These are phyloP conservation scores for Mentha longifolia DNA, from an alignment of 257 asterid genomes.

Conservation along the genomic window DNA sequence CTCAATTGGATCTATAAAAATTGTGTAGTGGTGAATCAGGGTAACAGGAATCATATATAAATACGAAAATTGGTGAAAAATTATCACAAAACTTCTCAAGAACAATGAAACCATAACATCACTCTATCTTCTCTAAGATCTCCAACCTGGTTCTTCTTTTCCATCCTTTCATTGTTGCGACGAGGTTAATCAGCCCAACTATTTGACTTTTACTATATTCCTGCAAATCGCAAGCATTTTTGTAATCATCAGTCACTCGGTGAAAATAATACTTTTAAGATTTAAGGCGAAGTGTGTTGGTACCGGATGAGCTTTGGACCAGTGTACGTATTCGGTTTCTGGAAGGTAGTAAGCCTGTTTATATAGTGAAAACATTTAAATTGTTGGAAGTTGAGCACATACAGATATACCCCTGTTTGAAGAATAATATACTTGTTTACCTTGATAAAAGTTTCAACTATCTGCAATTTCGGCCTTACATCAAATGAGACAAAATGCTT, in stretches of 20 bases:
- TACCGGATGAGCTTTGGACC: constrained; percentile 99
- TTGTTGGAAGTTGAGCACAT: constrained; percentile 20
- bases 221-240: constrained; percentile 47
- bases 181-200: constrained; percentile 82
- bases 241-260: not conserved
- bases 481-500: constrained; percentile 84
- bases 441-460: constrained; percentile 93
- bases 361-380: constrained; percentile 13
- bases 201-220: constrained; percentile 86
- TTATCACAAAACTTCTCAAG: constrained; percentile 34
- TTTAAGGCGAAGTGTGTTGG: not conserved
- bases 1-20: constrained; percentile 25
- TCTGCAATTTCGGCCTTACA: constrained; percentile 85
- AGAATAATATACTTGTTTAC: constrained; percentile 33
- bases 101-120: not conserved
- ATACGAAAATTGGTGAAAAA: constrained; percentile 17
- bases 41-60: constrained; percentile 20
- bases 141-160: constrained; percentile 90
- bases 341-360: constrained; percentile 97
- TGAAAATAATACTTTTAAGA: not conserved
- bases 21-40: constrained; percentile 37
- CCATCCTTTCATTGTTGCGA: constrained; percentile 95
- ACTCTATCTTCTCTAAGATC: constrained; percentile 88
- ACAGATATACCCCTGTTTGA: not conserved
- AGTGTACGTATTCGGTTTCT: constrained; percentile 94